Percentiles rank a stretch among this genome's conserved stretches.
phyloP scores from a whole-genome alignment of 2,329 filamentous ascomycete genomes.

The Fusarium ramigenum region DNA sequence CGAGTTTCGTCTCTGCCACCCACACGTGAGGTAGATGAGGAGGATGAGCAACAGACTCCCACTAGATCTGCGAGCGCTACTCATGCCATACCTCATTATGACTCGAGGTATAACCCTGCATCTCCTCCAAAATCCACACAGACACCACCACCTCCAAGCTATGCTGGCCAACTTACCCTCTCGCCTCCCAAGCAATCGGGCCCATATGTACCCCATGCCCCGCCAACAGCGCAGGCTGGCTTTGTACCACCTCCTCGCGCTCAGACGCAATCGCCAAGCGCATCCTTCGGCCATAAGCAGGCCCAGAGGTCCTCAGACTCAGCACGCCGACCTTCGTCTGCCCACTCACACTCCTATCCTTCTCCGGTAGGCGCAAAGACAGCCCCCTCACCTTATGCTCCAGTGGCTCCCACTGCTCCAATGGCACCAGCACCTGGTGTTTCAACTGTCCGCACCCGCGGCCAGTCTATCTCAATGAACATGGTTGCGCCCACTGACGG shows the following conservation, averaged over 20 bases:
- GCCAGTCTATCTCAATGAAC: slow-evolving; percentile 64
- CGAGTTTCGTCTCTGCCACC: slow-evolving; percentile 67
- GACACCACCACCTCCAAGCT: slow-evolving; percentile 60
- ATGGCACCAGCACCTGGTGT: slow-evolving; percentile 5
- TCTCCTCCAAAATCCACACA: slow-evolving; percentile 48
- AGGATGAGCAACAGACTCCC: slow-evolving; percentile 51
- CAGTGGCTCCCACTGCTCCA: slow-evolving; percentile 27
- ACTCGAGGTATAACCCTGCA: slow-evolving; percentile 53
- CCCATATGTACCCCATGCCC: slow-evolving; percentile 59
- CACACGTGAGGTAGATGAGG: slow-evolving; percentile 70
- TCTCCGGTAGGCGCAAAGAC: slow-evolving; percentile 46
- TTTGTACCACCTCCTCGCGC: slow-evolving; percentile 67
- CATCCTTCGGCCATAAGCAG: slow-evolving; percentile 53
- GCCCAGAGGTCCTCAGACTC: slow-evolving; percentile 51
- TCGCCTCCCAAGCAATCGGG: slow-evolving; percentile 66
- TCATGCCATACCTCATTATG: slow-evolving; percentile 40
- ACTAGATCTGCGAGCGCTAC: slow-evolving; percentile 42
- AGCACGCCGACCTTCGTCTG: slow-evolving; percentile 64
- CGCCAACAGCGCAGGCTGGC: slow-evolving; percentile 47
- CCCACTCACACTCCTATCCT: slow-evolving; percentile 56
- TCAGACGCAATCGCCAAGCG: slow-evolving; percentile 70
- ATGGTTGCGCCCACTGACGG: slow-evolving; percentile 72
- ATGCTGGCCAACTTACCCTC: slow-evolving; percentile 53
- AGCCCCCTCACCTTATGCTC: slow-evolving; percentile 41
- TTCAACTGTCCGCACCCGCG: slow-evolving; percentile 54